Evolutionary conservation across 2,329 filamentous ascomycete genomes (phyloP).

Genomic region (Aspergillus clavatus): DNA sequence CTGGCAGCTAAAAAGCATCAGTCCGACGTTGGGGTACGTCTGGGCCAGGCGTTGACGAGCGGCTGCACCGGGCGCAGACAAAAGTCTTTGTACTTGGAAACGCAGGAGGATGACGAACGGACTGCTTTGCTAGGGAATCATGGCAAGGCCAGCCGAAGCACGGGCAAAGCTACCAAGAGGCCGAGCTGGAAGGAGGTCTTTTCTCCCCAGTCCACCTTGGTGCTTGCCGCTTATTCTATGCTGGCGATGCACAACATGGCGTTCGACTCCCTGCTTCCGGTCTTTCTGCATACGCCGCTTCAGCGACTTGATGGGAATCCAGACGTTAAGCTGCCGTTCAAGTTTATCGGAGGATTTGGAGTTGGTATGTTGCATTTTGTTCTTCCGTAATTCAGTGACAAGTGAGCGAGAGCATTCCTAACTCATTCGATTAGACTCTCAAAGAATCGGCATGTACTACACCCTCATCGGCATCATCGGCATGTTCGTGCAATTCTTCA

Average conservation of each 20-base stretch:
- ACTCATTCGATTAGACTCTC: conserved; percentile 50
- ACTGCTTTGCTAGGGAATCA: conserved; percentile 28
- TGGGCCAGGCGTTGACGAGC: conserved; percentile 63
- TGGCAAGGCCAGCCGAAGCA: conserved; percentile 13
- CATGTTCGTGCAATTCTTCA: conserved; percentile 76
- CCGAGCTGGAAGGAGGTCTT: conserved; percentile 61
- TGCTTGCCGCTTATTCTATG: conserved; percentile 72
- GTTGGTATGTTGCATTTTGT: conserved; percentile 43
- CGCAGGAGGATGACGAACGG: conserved; percentile 25
- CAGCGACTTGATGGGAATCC: conserved; percentile 53
- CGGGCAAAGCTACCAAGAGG: conserved; percentile 16
- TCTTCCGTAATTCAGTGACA: no score
- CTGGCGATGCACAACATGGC: conserved; percentile 77
- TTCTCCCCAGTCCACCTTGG: conserved; percentile 66
- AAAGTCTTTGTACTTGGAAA: conserved; percentile 12
- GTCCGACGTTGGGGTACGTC: conserved; percentile 68
- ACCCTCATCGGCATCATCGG: conserved; percentile 75
- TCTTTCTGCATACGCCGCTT: conserved; percentile 75
- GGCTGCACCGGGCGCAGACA: conserved; percentile 27
- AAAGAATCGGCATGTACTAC: conserved; percentile 78
- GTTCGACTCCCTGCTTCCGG: conserved; percentile 81
- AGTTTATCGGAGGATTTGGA: conserved; percentile 79
- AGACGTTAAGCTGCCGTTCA: conserved; percentile 63
- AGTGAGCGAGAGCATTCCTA: neutral
- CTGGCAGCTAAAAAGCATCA: conserved; percentile 64